These are phyloP conservation scores for Anthoceros angustus DNA, from an alignment of 225 moss, liverwort and hornwort species.

Conservation along the genomic window DNA sequence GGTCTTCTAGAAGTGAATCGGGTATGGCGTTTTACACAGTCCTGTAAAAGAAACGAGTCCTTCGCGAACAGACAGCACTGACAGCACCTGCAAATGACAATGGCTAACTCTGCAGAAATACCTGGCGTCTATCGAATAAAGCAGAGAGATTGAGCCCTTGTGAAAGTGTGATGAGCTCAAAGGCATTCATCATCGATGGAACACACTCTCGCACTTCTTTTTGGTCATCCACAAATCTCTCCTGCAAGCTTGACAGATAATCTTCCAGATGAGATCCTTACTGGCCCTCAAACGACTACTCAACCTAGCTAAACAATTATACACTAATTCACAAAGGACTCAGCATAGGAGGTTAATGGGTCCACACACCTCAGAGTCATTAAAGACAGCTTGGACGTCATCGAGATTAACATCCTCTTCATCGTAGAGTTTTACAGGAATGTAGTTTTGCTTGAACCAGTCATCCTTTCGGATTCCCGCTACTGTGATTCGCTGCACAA, in stretches of 20 bases:
- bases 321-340: constrained; percentile 4
- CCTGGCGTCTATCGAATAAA: constrained; percentile 88
- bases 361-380: constrained; percentile 60
- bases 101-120: constrained; percentile 11
- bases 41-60: constrained; percentile 28
- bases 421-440: constrained; percentile 57
- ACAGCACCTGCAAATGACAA: not conserved
- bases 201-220: constrained; percentile 44
- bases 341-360: constrained; percentile 2
- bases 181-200: constrained; percentile 94
- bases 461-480: constrained; percentile 61
- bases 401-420: constrained; percentile 67
- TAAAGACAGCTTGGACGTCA: constrained; percentile 82
- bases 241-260: constrained; percentile 25
- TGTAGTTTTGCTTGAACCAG: constrained; percentile 78
- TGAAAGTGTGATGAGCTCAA: constrained; percentile 89
- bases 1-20: constrained; percentile 87
- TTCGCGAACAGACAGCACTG: not conserved
- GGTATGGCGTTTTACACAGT: constrained; percentile 94
- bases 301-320: not conserved
- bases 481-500: constrained; percentile 79
- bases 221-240: constrained; percentile 55
- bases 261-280: not conserved
- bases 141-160: constrained; percentile 97
- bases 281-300: not conserved